phyloP scores from a whole-genome alignment of 257 asterid species.

The Fraxinus excelsior region DNA sequence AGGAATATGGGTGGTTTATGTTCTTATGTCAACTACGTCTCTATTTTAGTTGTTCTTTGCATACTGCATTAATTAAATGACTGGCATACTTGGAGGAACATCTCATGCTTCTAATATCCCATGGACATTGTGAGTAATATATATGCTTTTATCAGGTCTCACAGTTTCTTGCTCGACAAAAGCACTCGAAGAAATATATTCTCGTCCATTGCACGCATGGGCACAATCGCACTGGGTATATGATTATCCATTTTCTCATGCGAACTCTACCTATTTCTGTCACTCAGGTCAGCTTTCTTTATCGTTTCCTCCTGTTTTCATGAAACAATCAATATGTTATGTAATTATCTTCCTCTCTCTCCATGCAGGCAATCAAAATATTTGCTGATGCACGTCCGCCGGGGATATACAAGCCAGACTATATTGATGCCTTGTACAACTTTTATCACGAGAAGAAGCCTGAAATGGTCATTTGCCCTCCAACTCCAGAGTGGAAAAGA shows the following conservation, averaged over 20 bases:
- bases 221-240: constrained; percentile 97
- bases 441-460: constrained; percentile 95
- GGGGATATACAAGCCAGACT: constrained; percentile 93
- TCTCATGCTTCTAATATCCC: constrained; percentile 10
- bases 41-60: not conserved
- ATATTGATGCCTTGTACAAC: constrained; percentile 76
- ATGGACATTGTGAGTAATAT: constrained; percentile 14
- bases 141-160: constrained; percentile 58
- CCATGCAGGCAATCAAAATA: constrained; percentile 69
- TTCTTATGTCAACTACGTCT: not conserved
- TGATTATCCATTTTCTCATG: constrained; percentile 95
- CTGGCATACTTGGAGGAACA: constrained; percentile 12
- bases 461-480: constrained; percentile 74
- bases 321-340: constrained; percentile 1
- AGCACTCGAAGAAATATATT: constrained; percentile 67
- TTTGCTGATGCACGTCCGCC: constrained; percentile 97
- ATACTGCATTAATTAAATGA: not conserved
- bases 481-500: constrained; percentile 93
- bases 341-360: constrained; percentile 19
- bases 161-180: constrained; percentile 79
- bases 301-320: constrained; percentile 6
- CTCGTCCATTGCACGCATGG: constrained; percentile 99
- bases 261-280: constrained; percentile 74
- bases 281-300: constrained; percentile 64
- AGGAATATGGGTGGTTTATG: not conserved